These are phyloP conservation scores for Chloris gayana DNA, from an alignment of 176 grass and related monocot genomes.

Conservation along the genomic window DNA sequence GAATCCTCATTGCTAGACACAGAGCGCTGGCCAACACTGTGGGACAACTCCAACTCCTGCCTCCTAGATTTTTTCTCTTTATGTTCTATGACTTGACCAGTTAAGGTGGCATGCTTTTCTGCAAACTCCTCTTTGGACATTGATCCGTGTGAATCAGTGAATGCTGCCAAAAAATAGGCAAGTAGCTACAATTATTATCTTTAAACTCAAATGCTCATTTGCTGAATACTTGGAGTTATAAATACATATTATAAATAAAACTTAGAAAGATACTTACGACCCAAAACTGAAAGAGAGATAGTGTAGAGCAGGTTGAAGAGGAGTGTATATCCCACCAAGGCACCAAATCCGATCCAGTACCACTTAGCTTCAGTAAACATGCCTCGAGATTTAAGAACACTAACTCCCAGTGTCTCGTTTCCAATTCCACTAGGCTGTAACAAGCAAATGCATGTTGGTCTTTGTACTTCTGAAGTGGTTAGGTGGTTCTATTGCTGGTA, in stretches of 20 bases:
- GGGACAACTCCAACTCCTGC: slow-evolving; percentile 53
- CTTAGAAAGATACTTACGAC: slow-evolving; percentile 64
- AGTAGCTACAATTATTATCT: slow-evolving; percentile 28
- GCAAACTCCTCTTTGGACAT: slow-evolving; percentile 75
- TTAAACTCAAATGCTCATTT: slow-evolving; percentile 27
- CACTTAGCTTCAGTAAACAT: slow-evolving; percentile 78
- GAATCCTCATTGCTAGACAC: slow-evolving; percentile 27
- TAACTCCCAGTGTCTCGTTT: slow-evolving; percentile 58
- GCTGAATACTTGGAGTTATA: slow-evolving; percentile 29
- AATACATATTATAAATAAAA: slow-evolving; percentile 23
- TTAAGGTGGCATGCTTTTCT: slow-evolving; percentile 83
- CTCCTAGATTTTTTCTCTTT: slow-evolving; percentile 54
- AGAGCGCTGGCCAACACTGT: slow-evolving; percentile 43
- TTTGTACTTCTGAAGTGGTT: slow-evolving; percentile 28
- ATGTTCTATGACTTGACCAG: slow-evolving; percentile 61
- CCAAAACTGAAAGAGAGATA: slow-evolving; percentile 65
- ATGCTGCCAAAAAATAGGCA: slow-evolving; percentile 54
- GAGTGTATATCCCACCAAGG: slow-evolving; percentile 73
- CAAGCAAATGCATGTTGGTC: slow-evolving; percentile 30
- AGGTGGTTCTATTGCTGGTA: slow-evolving; percentile 14
- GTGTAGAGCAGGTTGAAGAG: slow-evolving; percentile 86
- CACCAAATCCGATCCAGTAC: slow-evolving; percentile 86
- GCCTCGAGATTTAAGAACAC: slow-evolving; percentile 52
- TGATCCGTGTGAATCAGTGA: slow-evolving; percentile 56
- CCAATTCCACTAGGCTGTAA: slow-evolving; percentile 41